phyloP scores from a whole-genome alignment of 2,329 filamentous ascomycete genomes.

The Colletotrichum tropicicola region DNA sequence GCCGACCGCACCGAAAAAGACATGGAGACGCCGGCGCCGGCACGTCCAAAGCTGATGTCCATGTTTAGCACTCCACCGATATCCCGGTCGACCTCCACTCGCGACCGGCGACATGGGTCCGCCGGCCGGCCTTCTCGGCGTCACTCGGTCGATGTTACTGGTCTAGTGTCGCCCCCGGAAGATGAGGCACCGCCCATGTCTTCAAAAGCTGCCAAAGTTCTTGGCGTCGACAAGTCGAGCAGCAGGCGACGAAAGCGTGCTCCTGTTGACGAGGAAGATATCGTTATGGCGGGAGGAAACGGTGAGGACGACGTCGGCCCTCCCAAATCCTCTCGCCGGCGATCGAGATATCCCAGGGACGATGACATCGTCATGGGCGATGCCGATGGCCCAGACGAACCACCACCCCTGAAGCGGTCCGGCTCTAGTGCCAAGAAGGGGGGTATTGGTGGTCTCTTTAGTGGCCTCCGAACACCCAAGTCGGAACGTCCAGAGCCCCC shows the following conservation, averaged over 20 bases:
- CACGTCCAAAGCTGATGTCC: constrained; percentile 67
- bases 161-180: constrained; percentile 76
- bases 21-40: constrained; percentile 58
- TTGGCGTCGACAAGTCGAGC: constrained; percentile 63
- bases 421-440: constrained; percentile 57
- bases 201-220: constrained; percentile 81
- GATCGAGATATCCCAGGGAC: constrained; percentile 43
- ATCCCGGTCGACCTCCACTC: constrained; percentile 74
- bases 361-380: constrained; percentile 52
- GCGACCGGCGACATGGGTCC: constrained; percentile 67
- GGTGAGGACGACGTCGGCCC: constrained; percentile 24
- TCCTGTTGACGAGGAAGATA: constrained; percentile 56
- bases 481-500: constrained; percentile 46
- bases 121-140: constrained; percentile 71
- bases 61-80: constrained; percentile 75
- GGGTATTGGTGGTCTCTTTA: constrained; percentile 69
- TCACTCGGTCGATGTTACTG: constrained; percentile 72
- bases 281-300: constrained; percentile 50
- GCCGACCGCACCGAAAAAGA: constrained; percentile 58
- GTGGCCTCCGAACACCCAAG: constrained; percentile 61
- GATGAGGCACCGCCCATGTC: constrained; percentile 73
- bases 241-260: constrained; percentile 44
- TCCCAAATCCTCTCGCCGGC: constrained; percentile 42
- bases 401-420: constrained; percentile 42
- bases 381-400: constrained; percentile 40